Evolutionary conservation across 345 rosid species (phyloP).

Genomic region (Streptanthus diversifolius): DNA sequence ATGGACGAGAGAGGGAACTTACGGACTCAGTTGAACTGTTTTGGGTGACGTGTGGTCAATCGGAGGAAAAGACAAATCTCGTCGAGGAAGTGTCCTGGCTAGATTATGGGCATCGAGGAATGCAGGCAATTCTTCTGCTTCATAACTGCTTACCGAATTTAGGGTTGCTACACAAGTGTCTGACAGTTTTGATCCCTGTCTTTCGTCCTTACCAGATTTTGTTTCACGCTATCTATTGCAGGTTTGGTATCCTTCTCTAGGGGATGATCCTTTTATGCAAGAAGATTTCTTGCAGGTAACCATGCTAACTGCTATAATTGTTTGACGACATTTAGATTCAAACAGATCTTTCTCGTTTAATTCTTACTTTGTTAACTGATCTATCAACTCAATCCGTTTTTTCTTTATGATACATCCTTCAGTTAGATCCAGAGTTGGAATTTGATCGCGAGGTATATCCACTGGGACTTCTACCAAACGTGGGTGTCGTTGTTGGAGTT

Average conservation of each 20-base stretch:
- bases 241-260: constrained; percentile 99
- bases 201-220: constrained; percentile 44
- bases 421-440: constrained; percentile 98
- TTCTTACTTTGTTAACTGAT: neutral
- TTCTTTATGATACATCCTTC: constrained; percentile 28
- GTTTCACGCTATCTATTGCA: constrained; percentile 46
- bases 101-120: constrained; percentile 95
- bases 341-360: neutral
- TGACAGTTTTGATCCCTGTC: neutral
- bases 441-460: constrained; percentile 98
- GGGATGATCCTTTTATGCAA: constrained; percentile 82
- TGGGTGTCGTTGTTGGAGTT: constrained; percentile 93
- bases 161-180: neutral
- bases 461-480: constrained; percentile 93
- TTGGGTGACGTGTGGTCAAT: constrained; percentile 98
- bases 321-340: neutral
- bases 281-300: constrained; percentile 96
- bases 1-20: constrained; percentile 94
- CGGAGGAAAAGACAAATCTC: constrained; percentile 77
- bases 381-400: neutral
- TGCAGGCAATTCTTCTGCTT: constrained; percentile 71
- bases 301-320: neutral
- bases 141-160: neutral
- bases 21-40: constrained; percentile 93
- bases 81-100: constrained; percentile 98